Conservation (phyloP, 495 filamentous ascomycete species). For the Talaromyces thailandensis region DNA sequence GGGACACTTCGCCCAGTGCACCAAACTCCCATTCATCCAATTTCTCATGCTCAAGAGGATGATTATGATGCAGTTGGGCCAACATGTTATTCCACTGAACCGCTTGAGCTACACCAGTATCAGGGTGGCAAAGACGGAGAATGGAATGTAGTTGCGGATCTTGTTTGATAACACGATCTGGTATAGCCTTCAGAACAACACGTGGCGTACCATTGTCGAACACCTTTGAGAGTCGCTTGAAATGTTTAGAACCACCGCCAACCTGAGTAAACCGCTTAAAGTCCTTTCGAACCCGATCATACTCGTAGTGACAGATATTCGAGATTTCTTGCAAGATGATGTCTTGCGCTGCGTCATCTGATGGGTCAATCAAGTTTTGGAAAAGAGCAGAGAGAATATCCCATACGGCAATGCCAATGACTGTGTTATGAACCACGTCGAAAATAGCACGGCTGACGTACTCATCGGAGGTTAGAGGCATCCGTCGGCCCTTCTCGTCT, state of each 20-base stretch:
- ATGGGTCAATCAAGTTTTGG: conserved; percentile 13
- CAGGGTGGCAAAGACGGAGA: conserved; percentile 21
- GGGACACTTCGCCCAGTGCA: conserved; percentile 15
- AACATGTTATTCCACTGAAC: conserved; percentile 18
- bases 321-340: conserved; percentile 25
- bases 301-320: conserved; percentile 29
- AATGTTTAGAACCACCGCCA: conserved; percentile 15
- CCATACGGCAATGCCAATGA: conserved; percentile 23
- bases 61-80: conserved; percentile 10
- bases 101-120: conserved; percentile 11
- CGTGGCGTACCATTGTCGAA: conserved; percentile 20
- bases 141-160: conserved; percentile 21
- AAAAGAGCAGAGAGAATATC: conserved; percentile 23
- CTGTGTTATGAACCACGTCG: conserved; percentile 21
- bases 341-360: conserved; percentile 8
- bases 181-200: conserved; percentile 20
- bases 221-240: conserved; percentile 19
- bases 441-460: conserved; percentile 24
- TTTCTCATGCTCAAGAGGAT: conserved; percentile 9
- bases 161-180: conserved; percentile 12
- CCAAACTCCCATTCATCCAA: conserved; percentile 14
- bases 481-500: conserved; percentile 21
- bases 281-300: conserved; percentile 13
- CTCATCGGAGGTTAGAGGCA: conserved; percentile 19
- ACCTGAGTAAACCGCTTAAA: conserved; percentile 23